These are phyloP conservation scores for Ambrosiella cleistominuta DNA, from an alignment of 2,329 filamentous ascomycete genomes.

Conservation along the genomic window DNA sequence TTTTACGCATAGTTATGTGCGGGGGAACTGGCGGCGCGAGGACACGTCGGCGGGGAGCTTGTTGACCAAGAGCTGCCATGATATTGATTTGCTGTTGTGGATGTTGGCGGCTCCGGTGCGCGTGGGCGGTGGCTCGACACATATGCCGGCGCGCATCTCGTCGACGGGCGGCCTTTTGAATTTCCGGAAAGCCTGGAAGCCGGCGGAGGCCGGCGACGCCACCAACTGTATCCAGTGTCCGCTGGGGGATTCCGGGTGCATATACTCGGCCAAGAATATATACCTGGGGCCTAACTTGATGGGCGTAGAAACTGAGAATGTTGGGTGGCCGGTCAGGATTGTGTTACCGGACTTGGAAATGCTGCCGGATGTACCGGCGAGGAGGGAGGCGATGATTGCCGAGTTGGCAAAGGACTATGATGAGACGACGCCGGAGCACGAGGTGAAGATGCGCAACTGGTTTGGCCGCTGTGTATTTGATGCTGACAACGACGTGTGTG, in stretches of 20 bases:
- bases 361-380: slow-evolving; percentile 30
- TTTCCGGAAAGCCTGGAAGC: slow-evolving; percentile 63
- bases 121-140: slow-evolving; percentile 32
- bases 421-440: slow-evolving; percentile 24
- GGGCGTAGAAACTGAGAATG: slow-evolving; percentile 47
- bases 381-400: slow-evolving; percentile 24
- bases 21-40: slow-evolving; percentile 83
- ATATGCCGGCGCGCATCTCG: slow-evolving; percentile 58
- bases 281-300: slow-evolving; percentile 50
- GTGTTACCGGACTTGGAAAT: slow-evolving; percentile 89
- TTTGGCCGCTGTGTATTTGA: slow-evolving; percentile 95
- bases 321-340: slow-evolving; percentile 68
- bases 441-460: slow-evolving; percentile 45
- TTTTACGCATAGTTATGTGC: slow-evolving; percentile 77
- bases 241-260: slow-evolving; percentile 35
- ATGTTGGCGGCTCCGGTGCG: slow-evolving; percentile 55
- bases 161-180: slow-evolving; percentile 63
- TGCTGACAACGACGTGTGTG: slow-evolving; percentile 78
- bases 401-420: slow-evolving; percentile 37
- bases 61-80: slow-evolving; percentile 89
- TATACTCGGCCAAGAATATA: slow-evolving; percentile 70
- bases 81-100: slow-evolving; percentile 88
- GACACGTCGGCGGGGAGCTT: slow-evolving; percentile 62
- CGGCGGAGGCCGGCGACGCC: slow-evolving; percentile 50
- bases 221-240: slow-evolving; percentile 80